Evolutionary conservation across 495 filamentous ascomycete species (phyloP).

Genomic region (Geopyxis carbonaria): DNA sequence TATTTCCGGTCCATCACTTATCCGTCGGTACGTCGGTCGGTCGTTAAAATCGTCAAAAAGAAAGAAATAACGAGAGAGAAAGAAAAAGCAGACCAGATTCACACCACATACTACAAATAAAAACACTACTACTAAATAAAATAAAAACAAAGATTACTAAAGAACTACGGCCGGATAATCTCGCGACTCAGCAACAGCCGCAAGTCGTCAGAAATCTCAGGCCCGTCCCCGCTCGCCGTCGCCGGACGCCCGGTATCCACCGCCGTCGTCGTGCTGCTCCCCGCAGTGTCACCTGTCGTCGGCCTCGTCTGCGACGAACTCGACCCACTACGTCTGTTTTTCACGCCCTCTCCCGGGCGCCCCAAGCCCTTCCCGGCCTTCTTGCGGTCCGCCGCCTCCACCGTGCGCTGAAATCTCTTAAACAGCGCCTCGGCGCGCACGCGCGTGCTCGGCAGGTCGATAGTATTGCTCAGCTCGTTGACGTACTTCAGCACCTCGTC

Average conservation of each 20-base stretch:
- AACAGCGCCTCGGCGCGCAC: conserved; percentile 78
- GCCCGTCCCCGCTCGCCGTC: conserved; percentile 22
- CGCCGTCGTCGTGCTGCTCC: conserved; percentile 11
- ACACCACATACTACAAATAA: too few species aligned
- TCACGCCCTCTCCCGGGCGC: background rate
- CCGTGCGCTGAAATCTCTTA: conserved; percentile 63
- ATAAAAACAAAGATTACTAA: too few species aligned
- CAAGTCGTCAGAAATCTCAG: conserved; percentile 57
- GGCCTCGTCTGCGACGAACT: conserved; percentile 6
- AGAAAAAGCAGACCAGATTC: too few species aligned
- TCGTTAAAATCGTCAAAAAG: too few species aligned
- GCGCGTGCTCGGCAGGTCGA: conserved; percentile 70
- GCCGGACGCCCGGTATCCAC: conserved; percentile 25
- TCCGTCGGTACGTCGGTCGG: too few species aligned
- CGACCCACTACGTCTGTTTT: conserved; percentile 11
- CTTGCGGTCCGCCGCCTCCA: conserved; percentile 78
- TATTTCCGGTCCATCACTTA: too few species aligned
- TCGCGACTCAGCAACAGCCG: conserved; percentile 56
- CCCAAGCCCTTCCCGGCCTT: conserved; percentile 28
- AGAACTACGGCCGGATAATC: conserved; percentile 33
- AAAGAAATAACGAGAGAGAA: too few species aligned
- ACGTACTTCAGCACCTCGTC: conserved; percentile 98
- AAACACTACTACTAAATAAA: too few species aligned
- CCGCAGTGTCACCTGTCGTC: conserved; percentile 8
- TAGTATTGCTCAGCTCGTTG: conserved; percentile 85